Base-by-base conservation (phyloP, 2,329 filamentous ascomycete species). In the Pseudogymnoascus sp. region DNA sequence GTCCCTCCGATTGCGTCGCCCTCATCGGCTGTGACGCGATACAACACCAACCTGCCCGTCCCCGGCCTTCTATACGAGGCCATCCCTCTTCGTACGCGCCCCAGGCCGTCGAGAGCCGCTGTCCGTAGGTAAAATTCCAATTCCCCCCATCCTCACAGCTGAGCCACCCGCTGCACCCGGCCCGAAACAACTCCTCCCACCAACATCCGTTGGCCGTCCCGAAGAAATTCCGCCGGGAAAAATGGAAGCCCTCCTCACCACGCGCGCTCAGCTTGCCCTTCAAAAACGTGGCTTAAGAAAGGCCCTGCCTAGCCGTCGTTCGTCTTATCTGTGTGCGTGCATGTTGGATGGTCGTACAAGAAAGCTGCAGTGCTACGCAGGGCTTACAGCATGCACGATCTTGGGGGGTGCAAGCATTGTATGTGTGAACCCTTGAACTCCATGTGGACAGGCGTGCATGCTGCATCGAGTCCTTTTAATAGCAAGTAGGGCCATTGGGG, bases 321-420 rank as follows among this genome's bases (percentile, higher is more conserved):
- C 9, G 46, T 53, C 46, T 53, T 53, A 53, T 53, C 46, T 11
- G 7, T 3, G n/a, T 31, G 46, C 25, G 31, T 34, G 31, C 31
- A 34, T 34, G 31, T 34, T 53, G 46, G 42, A 53, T 21, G 46
- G 46, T 53, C 8, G 46, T 7, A 53, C 25, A 14, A 31, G n/a
- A 16, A 12, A 18, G 25, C 14, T 53, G 46, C 46, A 31, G 46
- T 53, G 46, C 23, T 16, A 53, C 46, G 46, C 46, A 53, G 46
- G 25, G 46, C 46, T 53, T 53, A 53, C 46, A 53, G 46, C 14
- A 53, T 12, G 43, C 43, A n/a, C 43, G 46, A 53, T 53, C 46
- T 31, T 31, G 9, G n/a, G 46, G 46, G 46, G 18, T 53, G 46
- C 46, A 31, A 11, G 46, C 23, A 53, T 53, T 14, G 25, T 34